Percentiles rank a stretch among this genome's conserved stretches.
Conservation (phyloP, 306 rosid species). For the Castanospermum australe region DNA sequence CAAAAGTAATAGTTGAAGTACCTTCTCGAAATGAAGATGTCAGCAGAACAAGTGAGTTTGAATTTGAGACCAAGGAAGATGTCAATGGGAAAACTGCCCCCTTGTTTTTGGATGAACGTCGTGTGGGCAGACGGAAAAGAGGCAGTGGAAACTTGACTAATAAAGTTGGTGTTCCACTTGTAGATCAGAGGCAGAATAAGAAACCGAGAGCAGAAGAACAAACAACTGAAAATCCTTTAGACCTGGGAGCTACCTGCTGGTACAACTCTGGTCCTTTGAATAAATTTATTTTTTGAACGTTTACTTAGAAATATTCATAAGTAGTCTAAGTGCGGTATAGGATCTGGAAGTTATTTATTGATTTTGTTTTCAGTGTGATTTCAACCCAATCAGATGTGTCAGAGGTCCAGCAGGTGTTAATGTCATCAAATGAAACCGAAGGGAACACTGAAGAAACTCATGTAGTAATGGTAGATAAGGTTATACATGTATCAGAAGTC, state of each 20-base stretch:
- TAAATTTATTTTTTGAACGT: conserved; percentile 20
- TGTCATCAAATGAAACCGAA: conserved; percentile 42
- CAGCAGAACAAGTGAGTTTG: conserved; percentile 31
- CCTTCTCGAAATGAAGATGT: conserved; percentile 45
- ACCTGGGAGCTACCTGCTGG: conserved; percentile 44
- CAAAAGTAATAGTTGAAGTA: conserved; percentile 89
- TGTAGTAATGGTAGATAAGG: conserved; percentile 60
- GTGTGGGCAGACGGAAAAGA: conserved; percentile 63
- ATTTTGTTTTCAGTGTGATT: conserved; percentile 49
- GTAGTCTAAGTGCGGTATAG: conserved; percentile 5
- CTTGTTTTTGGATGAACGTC: conserved; percentile 33
- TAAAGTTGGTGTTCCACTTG: conserved; percentile 32
- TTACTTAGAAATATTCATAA: neutral
- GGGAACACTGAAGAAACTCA: conserved; percentile 52
- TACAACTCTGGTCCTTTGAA: conserved; percentile 19
- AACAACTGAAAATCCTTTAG: conserved; percentile 29
- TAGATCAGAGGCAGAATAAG: conserved; percentile 50
- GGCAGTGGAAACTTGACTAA: conserved; percentile 40
- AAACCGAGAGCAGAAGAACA: conserved; percentile 57
- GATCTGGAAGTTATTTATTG: neutral
- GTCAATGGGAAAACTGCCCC: conserved; percentile 38
- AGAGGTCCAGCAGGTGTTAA: conserved; percentile 38
- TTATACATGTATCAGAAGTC: conserved; percentile 63
- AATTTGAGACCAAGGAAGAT: conserved; percentile 44
- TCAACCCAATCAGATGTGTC: conserved; percentile 38